phyloP scores from a whole-genome alignment of 805 yeast species.

The Lachancea lanzarotensis region DNA sequence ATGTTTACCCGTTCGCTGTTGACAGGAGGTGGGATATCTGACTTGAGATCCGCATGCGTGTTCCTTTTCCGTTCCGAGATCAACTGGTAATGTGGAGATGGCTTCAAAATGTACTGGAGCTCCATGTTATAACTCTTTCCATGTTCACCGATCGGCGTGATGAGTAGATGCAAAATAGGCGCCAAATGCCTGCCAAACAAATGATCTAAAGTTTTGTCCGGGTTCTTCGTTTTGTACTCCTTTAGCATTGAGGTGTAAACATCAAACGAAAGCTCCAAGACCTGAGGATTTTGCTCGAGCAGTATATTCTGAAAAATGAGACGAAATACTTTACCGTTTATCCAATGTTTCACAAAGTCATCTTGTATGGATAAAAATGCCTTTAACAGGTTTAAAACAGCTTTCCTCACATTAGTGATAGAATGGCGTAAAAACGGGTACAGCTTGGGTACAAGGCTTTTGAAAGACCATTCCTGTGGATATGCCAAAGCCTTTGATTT shows the following conservation, averaged over 20 bases:
- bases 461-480: slow-evolving; percentile 51
- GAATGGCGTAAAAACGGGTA: slow-evolving; percentile 94
- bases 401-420: slow-evolving; percentile 80
- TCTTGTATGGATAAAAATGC: slow-evolving; percentile 65
- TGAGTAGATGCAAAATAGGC: slow-evolving; percentile 58
- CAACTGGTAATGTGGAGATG: slow-evolving; percentile 44
- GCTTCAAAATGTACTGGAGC: slow-evolving; percentile 62
- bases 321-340: slow-evolving; percentile 64
- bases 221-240: slow-evolving; percentile 36
- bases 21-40: slow-evolving; percentile 43
- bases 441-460: slow-evolving; percentile 75
- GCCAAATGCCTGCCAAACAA: slow-evolving; percentile 50
- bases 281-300: slow-evolving; percentile 79
- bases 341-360: slow-evolving; percentile 57
- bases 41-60: slow-evolving; percentile 19
- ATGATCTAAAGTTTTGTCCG: slow-evolving; percentile 42
- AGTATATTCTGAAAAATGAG: slow-evolving; percentile 79
- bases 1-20: slow-evolving; percentile 66
- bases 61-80: slow-evolving; percentile 30
- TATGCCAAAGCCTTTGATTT: slow-evolving; percentile 50
- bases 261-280: slow-evolving; percentile 52
- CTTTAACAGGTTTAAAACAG: slow-evolving; percentile 72
- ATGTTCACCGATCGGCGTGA: slow-evolving; percentile 94
- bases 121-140: slow-evolving; percentile 85
- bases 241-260: slow-evolving; percentile 53